Evolutionary conservation across 768 basidiomycete genomes (phyloP).

Genomic region (Termitomyces bulborhizus): DNA sequence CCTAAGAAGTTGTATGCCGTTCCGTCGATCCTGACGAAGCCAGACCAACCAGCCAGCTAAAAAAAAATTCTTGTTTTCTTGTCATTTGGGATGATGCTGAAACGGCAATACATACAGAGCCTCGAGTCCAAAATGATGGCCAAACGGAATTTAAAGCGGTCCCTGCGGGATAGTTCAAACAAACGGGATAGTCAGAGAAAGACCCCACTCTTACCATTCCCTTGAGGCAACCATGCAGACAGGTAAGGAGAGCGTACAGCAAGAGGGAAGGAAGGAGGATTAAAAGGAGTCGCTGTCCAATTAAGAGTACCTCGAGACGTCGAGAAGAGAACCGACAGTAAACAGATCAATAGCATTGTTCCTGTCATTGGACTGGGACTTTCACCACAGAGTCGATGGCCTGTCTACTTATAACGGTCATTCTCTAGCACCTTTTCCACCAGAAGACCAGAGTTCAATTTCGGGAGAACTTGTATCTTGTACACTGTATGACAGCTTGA

Average conservation of each 20-base stretch:
- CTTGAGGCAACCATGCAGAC: constrained; percentile 59
- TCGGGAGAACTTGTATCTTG: not conserved
- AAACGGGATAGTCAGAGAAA: not conserved
- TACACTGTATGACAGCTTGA: not conserved
- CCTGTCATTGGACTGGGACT: not conserved
- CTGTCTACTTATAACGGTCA: not conserved
- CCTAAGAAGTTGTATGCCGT: constrained; percentile 52
- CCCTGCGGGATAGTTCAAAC: constrained; percentile 16
- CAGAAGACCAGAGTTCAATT: not conserved
- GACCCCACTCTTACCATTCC: constrained; percentile 27
- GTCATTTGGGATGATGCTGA: not conserved
- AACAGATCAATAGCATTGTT: not conserved
- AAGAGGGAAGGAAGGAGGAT: constrained; percentile 55
- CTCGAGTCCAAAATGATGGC: constrained; percentile 61
- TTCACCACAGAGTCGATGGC: not conserved
- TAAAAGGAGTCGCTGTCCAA: constrained; percentile 48
- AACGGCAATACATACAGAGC: constrained; percentile 30
- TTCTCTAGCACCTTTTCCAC: not conserved
- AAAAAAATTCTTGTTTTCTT: not conserved
- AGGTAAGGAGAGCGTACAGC: constrained; percentile 64
- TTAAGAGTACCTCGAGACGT: constrained; percentile 21
- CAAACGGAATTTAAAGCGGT: constrained; percentile 45
- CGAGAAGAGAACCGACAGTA: constrained; percentile 5
- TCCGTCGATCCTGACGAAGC: constrained; percentile 55
- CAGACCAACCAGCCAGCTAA: constrained; percentile 60